phyloP scores from a whole-genome alignment of 371 early-diverging fungal species.

The Mortierella polycephala region DNA sequence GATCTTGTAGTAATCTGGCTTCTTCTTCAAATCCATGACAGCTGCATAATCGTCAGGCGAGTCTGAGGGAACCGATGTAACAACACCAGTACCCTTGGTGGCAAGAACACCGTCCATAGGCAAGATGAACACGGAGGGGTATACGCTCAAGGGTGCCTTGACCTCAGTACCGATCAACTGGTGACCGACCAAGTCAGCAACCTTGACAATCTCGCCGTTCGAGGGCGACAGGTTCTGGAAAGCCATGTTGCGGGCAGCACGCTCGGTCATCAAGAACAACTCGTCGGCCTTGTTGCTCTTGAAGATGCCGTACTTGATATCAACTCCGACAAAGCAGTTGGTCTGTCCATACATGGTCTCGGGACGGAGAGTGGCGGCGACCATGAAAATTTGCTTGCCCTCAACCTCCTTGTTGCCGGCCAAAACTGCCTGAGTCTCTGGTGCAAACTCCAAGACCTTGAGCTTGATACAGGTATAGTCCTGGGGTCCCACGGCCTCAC shows the following conservation, averaged over 20 bases:
- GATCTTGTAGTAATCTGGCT: constrained; percentile 92
- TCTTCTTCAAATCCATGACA: constrained; percentile 91
- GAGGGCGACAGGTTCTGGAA: constrained; percentile 85
- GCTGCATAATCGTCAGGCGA: constrained; percentile 97
- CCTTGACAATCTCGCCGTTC: constrained; percentile 73
- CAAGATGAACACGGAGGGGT: constrained; percentile 88
- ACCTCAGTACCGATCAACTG: constrained; percentile 92
- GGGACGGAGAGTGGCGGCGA: constrained; percentile 98
- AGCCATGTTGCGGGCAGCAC: constrained; percentile 97
- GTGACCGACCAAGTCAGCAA: constrained; percentile 84
- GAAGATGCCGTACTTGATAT: constrained; percentile 90
- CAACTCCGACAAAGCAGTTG: constrained; percentile 96
- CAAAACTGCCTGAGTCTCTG: constrained; percentile 62
- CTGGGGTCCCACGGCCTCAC: constrained; percentile 98
- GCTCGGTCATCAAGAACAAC: constrained; percentile 90
- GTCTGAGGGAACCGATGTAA: constrained; percentile 98
- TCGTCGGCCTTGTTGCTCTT: constrained; percentile 77
- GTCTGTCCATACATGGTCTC: constrained; percentile 99
- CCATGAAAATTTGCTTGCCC: constrained; percentile 84
- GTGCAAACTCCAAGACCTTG: constrained; percentile 70
- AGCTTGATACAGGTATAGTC: constrained; percentile 97
- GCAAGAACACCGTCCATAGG: constrained; percentile 97
- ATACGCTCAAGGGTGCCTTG: constrained; percentile 87
- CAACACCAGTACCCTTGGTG: constrained; percentile 98
- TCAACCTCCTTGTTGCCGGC: constrained; percentile 68